Evolutionary conservation across 1,284 basidiomycete genomes (phyloP), one percentile per base, ranked within the genome.

Genomic region (Mycosarcoma maydis): DNA sequence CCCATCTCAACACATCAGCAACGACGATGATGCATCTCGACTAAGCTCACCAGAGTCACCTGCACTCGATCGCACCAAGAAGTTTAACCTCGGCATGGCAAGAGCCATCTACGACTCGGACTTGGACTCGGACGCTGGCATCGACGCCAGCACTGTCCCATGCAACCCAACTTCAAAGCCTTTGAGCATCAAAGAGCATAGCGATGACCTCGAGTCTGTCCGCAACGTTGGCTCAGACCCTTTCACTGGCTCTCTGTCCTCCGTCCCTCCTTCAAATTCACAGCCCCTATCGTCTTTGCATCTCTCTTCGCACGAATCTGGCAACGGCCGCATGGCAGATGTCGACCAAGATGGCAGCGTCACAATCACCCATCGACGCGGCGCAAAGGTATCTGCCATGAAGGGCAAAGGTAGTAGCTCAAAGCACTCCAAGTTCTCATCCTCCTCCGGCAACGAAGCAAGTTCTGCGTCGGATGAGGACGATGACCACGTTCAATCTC

Each of bases 21-120:
- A 58, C 17, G 29, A 48, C 17, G 23, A 46, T 13, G 44, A 56
- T 10, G 23, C 40, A 5, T 37, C 14, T 8, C 29, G 24, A 14
- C 29, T 44, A 22, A 44, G 27, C 40, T 26, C 44, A 6, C 47
- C 33, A n/a, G 44, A 32, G 7, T 65, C 61, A 34, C 50, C 55
- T 2, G 61, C 46, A 6, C 24, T 51, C 36, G 22, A 50, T 6
- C 61, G 61, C 22, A 33, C 40, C 6, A 62, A 53, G 6, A 61
- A 50, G 23, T 62, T 69, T 29, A 56, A 62, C 14, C 32, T 69
- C 14, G 66, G 66, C 7, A 37, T 34, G 14, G 49, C 66, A 2
- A 54, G 51, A 19, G 59, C 66, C 9, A 69, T 69, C 46, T 68
- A 45, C 36, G 66, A 69, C 30, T 69, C 66, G 4, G 66, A 62